Conservation (phyloP, 2,329 filamentous ascomycete genomes). For the Leptographium galeiforme region DNA sequence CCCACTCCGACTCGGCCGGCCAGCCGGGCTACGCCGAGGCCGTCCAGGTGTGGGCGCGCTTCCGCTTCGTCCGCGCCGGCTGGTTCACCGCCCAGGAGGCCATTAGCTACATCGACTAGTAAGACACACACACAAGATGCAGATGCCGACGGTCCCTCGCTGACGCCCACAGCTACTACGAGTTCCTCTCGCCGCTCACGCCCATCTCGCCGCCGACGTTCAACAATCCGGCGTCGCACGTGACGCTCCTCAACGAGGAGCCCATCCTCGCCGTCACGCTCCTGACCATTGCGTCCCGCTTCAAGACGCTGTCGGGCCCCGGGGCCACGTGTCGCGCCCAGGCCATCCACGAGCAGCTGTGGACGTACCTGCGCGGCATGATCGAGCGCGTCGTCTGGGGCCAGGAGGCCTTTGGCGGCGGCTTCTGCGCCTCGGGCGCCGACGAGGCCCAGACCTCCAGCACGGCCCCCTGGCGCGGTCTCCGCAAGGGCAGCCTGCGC, state of each 20-base stretch:
- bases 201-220: constrained; percentile 91
- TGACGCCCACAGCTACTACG: constrained; percentile 56
- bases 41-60: constrained; percentile 75
- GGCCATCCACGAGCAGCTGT: constrained; percentile 87
- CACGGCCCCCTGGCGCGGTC: constrained; percentile 55
- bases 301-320: constrained; percentile 65
- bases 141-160: too few relatives aligned
- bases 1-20: constrained; percentile 27
- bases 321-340: constrained; percentile 74
- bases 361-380: constrained; percentile 89
- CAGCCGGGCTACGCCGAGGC: constrained; percentile 53
- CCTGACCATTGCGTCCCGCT: constrained; percentile 79
- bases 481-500: constrained; percentile 66
- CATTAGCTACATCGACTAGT: constrained; percentile 89
- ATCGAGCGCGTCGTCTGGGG: constrained; percentile 92
- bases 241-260: constrained; percentile 73
- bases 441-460: constrained; percentile 50
- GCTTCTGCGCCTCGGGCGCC: constrained; percentile 62
- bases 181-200: constrained; percentile 78
- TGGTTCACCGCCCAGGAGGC: constrained; percentile 94
- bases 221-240: constrained; percentile 65
- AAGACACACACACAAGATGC: too few relatives aligned
- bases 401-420: constrained; percentile 87
- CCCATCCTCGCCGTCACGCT: constrained; percentile 87
- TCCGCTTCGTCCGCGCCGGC: constrained; percentile 88